Conservation (phyloP, 495 filamentous ascomycete genomes). For the Hypomontagnella submonticulosa region DNA sequence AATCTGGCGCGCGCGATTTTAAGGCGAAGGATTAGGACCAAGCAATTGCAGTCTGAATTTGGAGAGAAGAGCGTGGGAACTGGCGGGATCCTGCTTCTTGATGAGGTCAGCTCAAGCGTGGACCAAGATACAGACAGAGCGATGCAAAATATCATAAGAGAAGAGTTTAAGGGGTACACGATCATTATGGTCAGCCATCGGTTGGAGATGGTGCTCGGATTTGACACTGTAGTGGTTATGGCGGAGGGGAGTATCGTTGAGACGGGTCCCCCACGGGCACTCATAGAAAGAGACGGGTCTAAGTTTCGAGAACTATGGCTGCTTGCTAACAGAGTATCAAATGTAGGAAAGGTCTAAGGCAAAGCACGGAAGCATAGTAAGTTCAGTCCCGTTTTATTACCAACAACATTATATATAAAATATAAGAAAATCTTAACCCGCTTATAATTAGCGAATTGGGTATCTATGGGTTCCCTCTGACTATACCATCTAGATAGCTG, state of each 20-base stretch:
- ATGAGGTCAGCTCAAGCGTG: slow-evolving; percentile 39
- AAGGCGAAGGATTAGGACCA: slow-evolving; percentile 44
- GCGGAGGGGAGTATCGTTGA: slow-evolving; percentile 41
- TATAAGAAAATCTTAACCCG: slow-evolving; percentile 5
- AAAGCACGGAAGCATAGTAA: neutral
- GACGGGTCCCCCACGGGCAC: neutral
- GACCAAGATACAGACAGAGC: slow-evolving; percentile 36
- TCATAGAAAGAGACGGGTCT: neutral
- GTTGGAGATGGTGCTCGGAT: slow-evolving; percentile 36
- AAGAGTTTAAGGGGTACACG: slow-evolving; percentile 37
- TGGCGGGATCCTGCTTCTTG: slow-evolving; percentile 36
- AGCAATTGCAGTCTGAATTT: slow-evolving; percentile 23
- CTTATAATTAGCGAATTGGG: slow-evolving; percentile 12
- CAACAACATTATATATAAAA: slow-evolving; percentile 1
- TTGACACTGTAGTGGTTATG: slow-evolving; percentile 45
- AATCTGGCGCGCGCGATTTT: slow-evolving; percentile 71
- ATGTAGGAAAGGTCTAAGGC: neutral
- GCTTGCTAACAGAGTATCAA: slow-evolving; percentile 6
- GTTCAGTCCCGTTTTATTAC: neutral
- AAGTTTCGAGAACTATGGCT: slow-evolving; percentile 15
- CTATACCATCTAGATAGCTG: neutral
- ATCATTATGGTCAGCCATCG: slow-evolving; percentile 38
- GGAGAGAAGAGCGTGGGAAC: slow-evolving; percentile 26
- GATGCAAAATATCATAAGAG: slow-evolving; percentile 26
- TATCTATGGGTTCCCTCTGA: slow-evolving; percentile 27